These are phyloP conservation scores for Juncus effusus DNA, from an alignment of 176 grass and related monocot species.

Conservation along the genomic window DNA sequence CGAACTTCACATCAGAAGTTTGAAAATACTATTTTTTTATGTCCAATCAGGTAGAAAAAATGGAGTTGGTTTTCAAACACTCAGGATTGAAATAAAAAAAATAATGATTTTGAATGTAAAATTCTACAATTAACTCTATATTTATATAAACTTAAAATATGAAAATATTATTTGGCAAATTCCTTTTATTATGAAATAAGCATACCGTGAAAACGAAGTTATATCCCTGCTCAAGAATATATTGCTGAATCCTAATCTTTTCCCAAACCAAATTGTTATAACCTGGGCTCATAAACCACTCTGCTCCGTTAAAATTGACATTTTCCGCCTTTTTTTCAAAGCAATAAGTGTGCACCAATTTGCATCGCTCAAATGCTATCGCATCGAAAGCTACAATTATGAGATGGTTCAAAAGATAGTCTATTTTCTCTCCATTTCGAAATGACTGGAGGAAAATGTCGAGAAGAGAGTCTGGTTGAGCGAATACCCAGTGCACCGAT, in stretches of 20 bases:
- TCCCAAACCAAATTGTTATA: constrained; percentile 28
- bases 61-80: background rate
- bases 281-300: constrained; percentile 17
- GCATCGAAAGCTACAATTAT: constrained; percentile 68
- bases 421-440: constrained; percentile 46
- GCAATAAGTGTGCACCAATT: constrained; percentile 35
- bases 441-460: constrained; percentile 77
- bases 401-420: constrained; percentile 43
- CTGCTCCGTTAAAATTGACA: background rate
- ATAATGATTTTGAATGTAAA: background rate
- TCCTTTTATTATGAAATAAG: background rate
- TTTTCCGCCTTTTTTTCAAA: constrained; percentile 3
- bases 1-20: background rate
- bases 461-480: constrained; percentile 46
- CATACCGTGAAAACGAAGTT: constrained; percentile 28
- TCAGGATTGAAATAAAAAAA: background rate
- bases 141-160: background rate
- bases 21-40: background rate
- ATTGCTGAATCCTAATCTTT: constrained; percentile 27
- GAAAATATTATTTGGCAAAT: background rate
- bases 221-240: constrained; percentile 25
- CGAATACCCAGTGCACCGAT: constrained; percentile 54
- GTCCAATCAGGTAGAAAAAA: background rate
- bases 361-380: constrained; percentile 43
- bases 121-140: background rate